Percentiles rank a stretch among this genome's conserved stretches.
Evolutionary conservation across 108 stramenopile genomes (phyloP).

Genomic region (Fistulifera pelliculosa): DNA sequence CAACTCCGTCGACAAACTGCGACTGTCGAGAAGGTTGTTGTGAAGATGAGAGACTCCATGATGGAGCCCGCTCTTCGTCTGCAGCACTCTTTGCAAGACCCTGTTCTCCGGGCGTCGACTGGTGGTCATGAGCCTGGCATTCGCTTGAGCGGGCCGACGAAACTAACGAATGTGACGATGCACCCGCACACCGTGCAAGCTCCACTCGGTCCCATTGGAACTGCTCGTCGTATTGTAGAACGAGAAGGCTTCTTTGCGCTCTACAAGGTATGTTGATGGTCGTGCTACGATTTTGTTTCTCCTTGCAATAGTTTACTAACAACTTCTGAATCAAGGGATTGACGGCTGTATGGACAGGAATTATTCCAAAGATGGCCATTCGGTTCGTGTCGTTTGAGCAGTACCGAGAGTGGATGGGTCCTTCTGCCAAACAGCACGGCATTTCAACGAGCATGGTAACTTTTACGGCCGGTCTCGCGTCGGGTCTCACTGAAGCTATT

Average conservation of each 20-base stretch:
- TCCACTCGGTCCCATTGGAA: conserved; percentile 66
- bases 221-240: conserved; percentile 75
- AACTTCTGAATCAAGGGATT: conserved; percentile 51
- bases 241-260: conserved; percentile 91
- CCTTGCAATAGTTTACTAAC: too few relatives aligned
- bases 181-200: conserved; percentile 27
- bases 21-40: conserved; percentile 23
- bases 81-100: conserved; percentile 25
- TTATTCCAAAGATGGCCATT: conserved; percentile 97
- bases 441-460: conserved; percentile 13
- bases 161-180: conserved; percentile 7
- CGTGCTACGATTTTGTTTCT: too few relatives aligned
- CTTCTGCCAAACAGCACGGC: not conserved
- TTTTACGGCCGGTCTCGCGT: conserved; percentile 83
- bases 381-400: conserved; percentile 94
- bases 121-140: conserved; percentile 18
- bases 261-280: conserved; percentile 52
- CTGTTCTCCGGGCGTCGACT: conserved; percentile 7
- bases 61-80: conserved; percentile 41
- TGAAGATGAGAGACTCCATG: conserved; percentile 25
- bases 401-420: conserved; percentile 46
- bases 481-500: conserved; percentile 87
- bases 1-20: conserved; percentile 69
- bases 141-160: conserved; percentile 1
- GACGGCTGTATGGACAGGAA: conserved; percentile 90